These are phyloP conservation scores for Aspergillus wentii DNA, from an alignment of 495 filamentous ascomycete genomes.

Conservation along the genomic window DNA sequence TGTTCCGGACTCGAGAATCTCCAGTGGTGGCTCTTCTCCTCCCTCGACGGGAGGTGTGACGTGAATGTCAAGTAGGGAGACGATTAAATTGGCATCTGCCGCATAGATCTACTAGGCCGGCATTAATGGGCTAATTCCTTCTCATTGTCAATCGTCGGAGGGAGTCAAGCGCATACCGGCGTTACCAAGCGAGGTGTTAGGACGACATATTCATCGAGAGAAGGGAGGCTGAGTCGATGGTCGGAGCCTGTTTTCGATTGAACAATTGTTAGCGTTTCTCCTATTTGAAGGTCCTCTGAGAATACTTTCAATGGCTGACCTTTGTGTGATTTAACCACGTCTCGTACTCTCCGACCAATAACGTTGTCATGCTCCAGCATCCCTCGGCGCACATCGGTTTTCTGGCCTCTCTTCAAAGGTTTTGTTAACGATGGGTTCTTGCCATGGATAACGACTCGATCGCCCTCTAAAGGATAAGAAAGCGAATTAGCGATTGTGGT, in stretches of 20 bases:
- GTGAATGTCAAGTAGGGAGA: slow-evolving; percentile 70
- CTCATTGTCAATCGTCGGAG: neutral
- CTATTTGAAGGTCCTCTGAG: too few species aligned
- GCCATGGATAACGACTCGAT: slow-evolving; percentile 50
- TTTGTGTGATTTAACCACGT: slow-evolving; percentile 48
- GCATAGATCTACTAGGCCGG: slow-evolving; percentile 59
- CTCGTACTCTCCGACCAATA: slow-evolving; percentile 56
- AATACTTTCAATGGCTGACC: too few species aligned
- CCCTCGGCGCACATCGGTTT: slow-evolving; percentile 45
- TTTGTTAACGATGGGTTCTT: slow-evolving; percentile 46
- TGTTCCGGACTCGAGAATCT: slow-evolving; percentile 79
- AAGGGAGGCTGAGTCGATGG: slow-evolving; percentile 56
- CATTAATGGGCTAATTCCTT: slow-evolving; percentile 12
- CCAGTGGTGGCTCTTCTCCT: slow-evolving; percentile 31
- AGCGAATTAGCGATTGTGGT: slow-evolving; percentile 2
- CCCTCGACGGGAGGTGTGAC: slow-evolving; percentile 33
- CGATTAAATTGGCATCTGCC: slow-evolving; percentile 65
- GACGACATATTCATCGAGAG: slow-evolving; percentile 65
- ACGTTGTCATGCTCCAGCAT: slow-evolving; percentile 53
- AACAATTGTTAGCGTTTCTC: neutral
- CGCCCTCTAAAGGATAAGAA: slow-evolving; percentile 42
- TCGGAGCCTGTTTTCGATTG: slow-evolving; percentile 25
- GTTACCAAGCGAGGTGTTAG: slow-evolving; percentile 62
- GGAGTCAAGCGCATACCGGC: slow-evolving; percentile 47
- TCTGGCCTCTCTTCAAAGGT: slow-evolving; percentile 41